phyloP scores from a whole-genome alignment of 371 early-diverging fungal species.

The Neoconidiobolus thromboides region DNA sequence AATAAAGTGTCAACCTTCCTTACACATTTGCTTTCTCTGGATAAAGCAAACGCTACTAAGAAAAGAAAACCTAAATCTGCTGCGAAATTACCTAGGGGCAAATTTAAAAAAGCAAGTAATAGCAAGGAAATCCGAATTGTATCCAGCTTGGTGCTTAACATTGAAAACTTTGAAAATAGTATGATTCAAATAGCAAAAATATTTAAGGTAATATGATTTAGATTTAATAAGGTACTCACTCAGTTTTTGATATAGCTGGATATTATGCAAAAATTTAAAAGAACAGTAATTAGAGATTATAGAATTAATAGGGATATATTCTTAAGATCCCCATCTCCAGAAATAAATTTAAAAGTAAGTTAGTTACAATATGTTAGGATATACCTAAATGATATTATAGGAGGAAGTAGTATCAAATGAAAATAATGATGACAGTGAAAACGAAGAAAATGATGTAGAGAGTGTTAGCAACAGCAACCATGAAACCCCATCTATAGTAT shows the following conservation, averaged over 20 bases:
- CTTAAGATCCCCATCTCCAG: not conserved
- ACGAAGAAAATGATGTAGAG: too few relatives aligned
- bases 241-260: not conserved
- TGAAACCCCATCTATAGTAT: too few relatives aligned
- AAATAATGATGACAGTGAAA: too few relatives aligned
- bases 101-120: not conserved
- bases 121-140: conserved; percentile 1
- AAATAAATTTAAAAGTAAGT: not conserved
- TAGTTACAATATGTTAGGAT: too few relatives aligned
- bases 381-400: too few relatives aligned
- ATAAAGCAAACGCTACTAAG: not conserved
- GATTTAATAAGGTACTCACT: too few relatives aligned
- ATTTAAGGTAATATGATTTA: not conserved
- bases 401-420: too few relatives aligned
- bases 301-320: not conserved
- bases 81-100: not conserved
- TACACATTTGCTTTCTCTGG: not conserved
- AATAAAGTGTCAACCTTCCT: not conserved
- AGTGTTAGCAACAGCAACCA: too few relatives aligned
- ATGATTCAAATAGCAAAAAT: not conserved
- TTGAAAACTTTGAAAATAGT: conserved; percentile 5
- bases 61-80: not conserved
- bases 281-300: not conserved
- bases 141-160: conserved; percentile 3
- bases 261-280: conserved; percentile 1